Evolutionary conservation across 306 rosid genomes (phyloP), one percentile per base, ranked within the genome.

Genomic region (Trifolium fragiferum): DNA sequence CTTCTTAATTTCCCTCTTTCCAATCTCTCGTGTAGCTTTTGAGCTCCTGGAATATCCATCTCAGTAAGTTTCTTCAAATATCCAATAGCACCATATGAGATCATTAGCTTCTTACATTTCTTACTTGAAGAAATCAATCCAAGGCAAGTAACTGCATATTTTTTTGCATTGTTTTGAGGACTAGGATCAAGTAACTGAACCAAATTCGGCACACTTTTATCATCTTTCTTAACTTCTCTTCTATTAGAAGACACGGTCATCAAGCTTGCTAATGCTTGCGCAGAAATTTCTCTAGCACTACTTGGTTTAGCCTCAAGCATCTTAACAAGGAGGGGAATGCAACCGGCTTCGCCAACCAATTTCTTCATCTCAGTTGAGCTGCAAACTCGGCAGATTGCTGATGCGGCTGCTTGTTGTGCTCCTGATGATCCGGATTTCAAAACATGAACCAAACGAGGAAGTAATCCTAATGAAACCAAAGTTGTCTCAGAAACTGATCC

Each of bases 81-180:
- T 61, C 98, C 98, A 13, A 94, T 86, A 38, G 98, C 98, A 18
- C 98, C 98, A 72, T 91, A 92, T 0, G 98, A 90, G 43, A 88
- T 85, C 96, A 94, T 94, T 82, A 94, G 81, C 86, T 87, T 89
- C 91, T 85, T 94, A 62, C 98, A 87, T 68, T 87, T 89, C 86
- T 87, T 87, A 78, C 97, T 84, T 1, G 92, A 82, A 46, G 89
- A 89, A 35, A 94, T 85, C 44, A 80, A 79, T n/a, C 81, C 89
- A 8, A 94, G 90, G 83, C 97, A 90, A 16, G 81, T 79, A 64
- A 94, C 91, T 54, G 97, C 96, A 49, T 94, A 91, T 65, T 94
- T 94, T 50, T 94, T 94, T 2, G 96, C 97, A 0, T 85, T 90
- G 75, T 94, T 94, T 14, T 86, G 93, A 0, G 93, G 93, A 74